phyloP scores from a whole-genome alignment of 202 grass and related monocot genomes.

The Panicum hallii region DNA sequence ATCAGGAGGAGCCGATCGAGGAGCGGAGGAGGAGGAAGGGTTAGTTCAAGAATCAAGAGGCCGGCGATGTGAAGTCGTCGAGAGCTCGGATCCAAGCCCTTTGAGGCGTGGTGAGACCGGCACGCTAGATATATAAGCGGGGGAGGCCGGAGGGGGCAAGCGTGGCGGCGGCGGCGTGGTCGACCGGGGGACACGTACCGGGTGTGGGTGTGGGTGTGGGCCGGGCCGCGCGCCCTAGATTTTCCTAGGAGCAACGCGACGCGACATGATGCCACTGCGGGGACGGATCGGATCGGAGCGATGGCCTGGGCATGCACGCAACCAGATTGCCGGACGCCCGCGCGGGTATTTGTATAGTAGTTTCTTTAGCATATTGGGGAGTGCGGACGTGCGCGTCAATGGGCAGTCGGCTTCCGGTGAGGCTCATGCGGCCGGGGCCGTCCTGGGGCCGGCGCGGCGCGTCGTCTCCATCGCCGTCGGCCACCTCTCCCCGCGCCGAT shows the following conservation, averaged over 20 bases:
- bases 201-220: too few species aligned
- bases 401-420: constrained; percentile 28
- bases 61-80: too few species aligned
- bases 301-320: neutral
- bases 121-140: neutral
- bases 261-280: too few species aligned
- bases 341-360: neutral
- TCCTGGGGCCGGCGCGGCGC: neutral
- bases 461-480: neutral
- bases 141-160: neutral
- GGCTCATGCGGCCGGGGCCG: constrained; percentile 36
- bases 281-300: neutral
- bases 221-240: neutral
- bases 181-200: too few species aligned
- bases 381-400: neutral
- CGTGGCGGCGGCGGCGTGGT: constrained; percentile 21
- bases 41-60: neutral
- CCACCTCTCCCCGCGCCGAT: neutral
- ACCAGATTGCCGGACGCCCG: too few species aligned
- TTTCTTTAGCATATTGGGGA: constrained; percentile 10
- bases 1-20: neutral
- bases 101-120: constrained; percentile 4
- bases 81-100: neutral
- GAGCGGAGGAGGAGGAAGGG: neutral
- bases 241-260: neutral